Base-by-base conservation (phyloP, 768 basidiomycete species). In the Leccinellum luteum region DNA sequence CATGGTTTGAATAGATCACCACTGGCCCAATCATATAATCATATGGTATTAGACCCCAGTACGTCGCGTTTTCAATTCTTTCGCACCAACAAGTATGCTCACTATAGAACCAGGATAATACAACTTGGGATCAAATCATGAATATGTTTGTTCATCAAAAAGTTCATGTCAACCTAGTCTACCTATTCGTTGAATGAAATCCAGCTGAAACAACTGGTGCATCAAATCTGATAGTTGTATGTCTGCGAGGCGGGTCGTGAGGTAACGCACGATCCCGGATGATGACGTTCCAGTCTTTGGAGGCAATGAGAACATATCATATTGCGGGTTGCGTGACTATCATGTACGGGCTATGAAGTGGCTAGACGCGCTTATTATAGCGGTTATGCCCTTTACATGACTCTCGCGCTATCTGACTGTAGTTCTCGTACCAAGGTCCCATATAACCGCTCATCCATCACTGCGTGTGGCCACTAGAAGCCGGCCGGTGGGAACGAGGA, bases 171-270 rank as follows among this genome's bases (percentile, higher is more conserved):
- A 9, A 7, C 38, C 45, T 49, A 23, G 59, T 78, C 48, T 51
- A 88, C 92, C 89, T 89, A 66, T 97, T 98, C 57, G 84, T 77
- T 0, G 97, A 96, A 74, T 98, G 96, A 69, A 99, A 94, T 23
- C 79, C 83, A 1, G 94, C 95, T 19, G 84, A 83, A 6, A 86
- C 72, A 1, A 98, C 86, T 0, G 94, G 91, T 2, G 89, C 89
- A 62, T 98, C 95, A 66, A 98, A 98, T 45, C 95, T 82, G 35
- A 98, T 81, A 0, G 93, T 94, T 17, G 81, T 72, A 55, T 80
- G 74, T 38, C 92, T 81, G 52, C 85, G 89, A 41, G 84, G 82
- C 0, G 90, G 89, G 58, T 92, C 87, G 54, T 75, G 79, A 14
- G 81, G 76, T 0, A 83, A 87, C 12, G 85, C 84, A 13, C 98